phyloP scores from a whole-genome alignment of 108 stramenopile genomes.

The Cyclotella cryptica region DNA sequence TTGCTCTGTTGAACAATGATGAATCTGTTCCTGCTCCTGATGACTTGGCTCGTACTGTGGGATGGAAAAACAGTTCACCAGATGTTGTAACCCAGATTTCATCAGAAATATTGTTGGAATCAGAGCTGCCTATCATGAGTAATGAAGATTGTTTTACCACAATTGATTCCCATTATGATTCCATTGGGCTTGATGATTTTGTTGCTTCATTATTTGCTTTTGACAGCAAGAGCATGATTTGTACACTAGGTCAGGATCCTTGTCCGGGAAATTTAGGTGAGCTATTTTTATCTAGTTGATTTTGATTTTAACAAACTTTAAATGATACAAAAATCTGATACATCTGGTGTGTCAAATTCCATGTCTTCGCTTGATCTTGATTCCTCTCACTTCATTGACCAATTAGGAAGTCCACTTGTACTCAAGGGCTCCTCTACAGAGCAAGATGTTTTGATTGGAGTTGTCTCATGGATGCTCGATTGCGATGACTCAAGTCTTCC shows the following conservation, averaged over 20 bases:
- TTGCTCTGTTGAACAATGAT: conserved; percentile 29
- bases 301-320: no score
- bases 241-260: no score
- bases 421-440: conserved; percentile 14
- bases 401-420: conserved; percentile 15
- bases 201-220: no score
- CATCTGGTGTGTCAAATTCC: background rate
- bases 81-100: background rate
- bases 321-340: no score
- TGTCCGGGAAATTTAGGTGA: no score
- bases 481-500: conserved; percentile 9
- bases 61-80: no score
- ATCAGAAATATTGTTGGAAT: conserved; percentile 29
- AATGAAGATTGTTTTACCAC: conserved; percentile 34
- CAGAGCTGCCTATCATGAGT: conserved; percentile 44
- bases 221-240: no score
- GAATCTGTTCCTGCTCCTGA: background rate
- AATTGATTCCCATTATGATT: conserved; percentile 10
- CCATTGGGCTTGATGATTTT: no score
- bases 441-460: conserved; percentile 46
- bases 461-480: conserved; percentile 23
- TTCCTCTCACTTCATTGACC: no score
- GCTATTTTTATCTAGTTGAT: no score
- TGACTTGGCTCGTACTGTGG: background rate
- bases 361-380: no score